Base-by-base conservation (phyloP, 2,329 filamentous ascomycete genomes). In the Emergomyces orientalis region DNA sequence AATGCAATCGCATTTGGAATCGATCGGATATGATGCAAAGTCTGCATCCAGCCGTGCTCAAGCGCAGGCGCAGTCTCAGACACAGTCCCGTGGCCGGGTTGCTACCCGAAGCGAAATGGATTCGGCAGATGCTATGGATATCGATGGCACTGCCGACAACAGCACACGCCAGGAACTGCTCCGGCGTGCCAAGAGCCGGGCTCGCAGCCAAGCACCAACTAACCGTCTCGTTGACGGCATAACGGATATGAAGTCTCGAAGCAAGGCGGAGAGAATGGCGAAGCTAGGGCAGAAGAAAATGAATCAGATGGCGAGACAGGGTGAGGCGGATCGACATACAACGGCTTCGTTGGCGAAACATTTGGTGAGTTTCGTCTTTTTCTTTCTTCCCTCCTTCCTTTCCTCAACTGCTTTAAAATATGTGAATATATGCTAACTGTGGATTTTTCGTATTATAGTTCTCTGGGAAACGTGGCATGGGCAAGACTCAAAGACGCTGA, bases 211-310 rank as follows among this genome's bases (percentile, higher is more conserved):
- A 66, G 71, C 81, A 59, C 79, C 80, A 45, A 79, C 77, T 39
- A 75, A 80, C 69, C 75, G 78, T 71, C 73, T 75, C 60, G 71
- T 72, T 19, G 78, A 79, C 65, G 78, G 78, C 71, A 87, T 97
- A 51, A 83, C 82, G 64, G 84, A 89, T 72, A 84, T 86, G 67
- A 77, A 74, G 61, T 80, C 84, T 59, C 84, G 89, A 68, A 83
- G 81, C 64, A 95, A 93, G 84, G 91, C 90, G 45, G 92, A 96
- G 77, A 87, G 88, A 71, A 81, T 95, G 74, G 84, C 86, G 74
- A 97, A 96, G 84, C 79, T 99, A 74, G 84, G 87, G 71, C 95
- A 99, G 87, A 91, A 93, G 84, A 93, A 91, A 85, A 97, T 95
- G 91, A 99, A 99, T 82, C 86, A 93, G 68, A 94, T 95, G 88